Base-by-base conservation (phyloP, 495 filamentous ascomycete genomes). In the Apodospora peruviana region DNA sequence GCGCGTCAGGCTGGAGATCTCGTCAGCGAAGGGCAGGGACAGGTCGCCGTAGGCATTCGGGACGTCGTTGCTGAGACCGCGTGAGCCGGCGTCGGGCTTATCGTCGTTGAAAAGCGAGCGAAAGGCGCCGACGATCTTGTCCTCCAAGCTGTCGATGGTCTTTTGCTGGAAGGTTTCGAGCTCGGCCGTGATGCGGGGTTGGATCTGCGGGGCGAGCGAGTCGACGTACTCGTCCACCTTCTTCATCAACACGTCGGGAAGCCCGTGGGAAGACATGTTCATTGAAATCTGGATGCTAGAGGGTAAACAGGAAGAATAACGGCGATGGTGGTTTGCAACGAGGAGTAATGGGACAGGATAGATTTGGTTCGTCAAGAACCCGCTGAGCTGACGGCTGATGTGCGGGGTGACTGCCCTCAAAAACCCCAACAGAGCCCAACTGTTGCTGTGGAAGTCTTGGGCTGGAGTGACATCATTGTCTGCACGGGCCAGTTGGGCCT, bases 191-290 rank as follows among this genome's bases (percentile, higher is more conserved):
- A 67, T 65, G 59, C 61, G 64, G 45, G 64, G 64, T 47, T 65
- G 64, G 47, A 67, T 65, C 46, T 65, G 61, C 10, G 64, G 64
- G 14, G 61, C 61, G 11, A 67, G 59, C 4, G 61, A 65, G 53
- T 67, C 64, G 42, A 67, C 59, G 34, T 67, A 67, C 14, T 64
- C 57, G 53, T 67, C 64, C 2, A 67, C 55, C 43, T 64, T 62
- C 27, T 54, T 55, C 48, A 62, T 56, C 19, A 67, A 23, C 37
- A 60, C 57, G 34, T 67, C 64, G 34, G 61, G 59, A 11, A 67
- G 34, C 16, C 41, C 47, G 40, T 41, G 39, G 7, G 55, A 53
- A 35, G 56, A 48, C 56, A 59, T 59, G 10, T n/a, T n/a, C n/a
- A n/a, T n/a, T n/a, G n/a, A n/a, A n/a, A n/a, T n/a, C n/a, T n/a